Evolutionary conservation across 75 land plant genomes (phyloP), one percentile per base, ranked within the genome.

Genomic region (Sequoiadendron giganteum): DNA sequence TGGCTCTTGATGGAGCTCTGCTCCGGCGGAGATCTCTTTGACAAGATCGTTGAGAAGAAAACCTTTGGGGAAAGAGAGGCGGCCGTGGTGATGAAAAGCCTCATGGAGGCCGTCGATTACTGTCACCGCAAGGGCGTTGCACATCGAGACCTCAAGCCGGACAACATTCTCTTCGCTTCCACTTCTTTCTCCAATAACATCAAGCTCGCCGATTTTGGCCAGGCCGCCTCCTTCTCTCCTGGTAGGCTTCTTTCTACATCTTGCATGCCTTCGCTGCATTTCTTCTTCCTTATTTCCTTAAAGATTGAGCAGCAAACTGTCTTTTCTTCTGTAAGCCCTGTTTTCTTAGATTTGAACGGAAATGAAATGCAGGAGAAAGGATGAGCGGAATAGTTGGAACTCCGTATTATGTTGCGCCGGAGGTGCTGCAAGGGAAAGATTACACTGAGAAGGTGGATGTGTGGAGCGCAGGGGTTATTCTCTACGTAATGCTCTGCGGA

Each of bases 401-500:
- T 13, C 55, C 55, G 55, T 52, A 52, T 52, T 52, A 52, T 52
- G 55, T 52, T 2, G 55, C 55, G 16, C 95, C 96, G 52, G 96
- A 95, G 89, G 93, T 95, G 79, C 32, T 95, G 78, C 76, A 39
- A 78, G 94, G 95, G 83, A 86, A 87, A 70, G 94, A 90, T 25
- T 95, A 95, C 86, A 88, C 75, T 40, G 94, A 93, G 91, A 93
- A 94, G 89, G 93, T 93, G 45, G 96, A 95, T 83, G 93, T 95
- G 32, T 95, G 96, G 96, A 95, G 96, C 88, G 94, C 92, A 47
- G 95, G 96, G 28, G 96, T 95, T 61, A 85, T 94, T 65, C 68
- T 95, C 86, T 94, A 94, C 84, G 45, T 92, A 5, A 93, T 95
- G 93, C 89, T 95, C 72, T 87, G 92, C 15, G 95, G 96, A 32